A percentile compares a stretch with the other conserved stretches of the same genome.
phyloP scores from a whole-genome alignment of 805 yeast genomes.

The Torulaspora indica region DNA sequence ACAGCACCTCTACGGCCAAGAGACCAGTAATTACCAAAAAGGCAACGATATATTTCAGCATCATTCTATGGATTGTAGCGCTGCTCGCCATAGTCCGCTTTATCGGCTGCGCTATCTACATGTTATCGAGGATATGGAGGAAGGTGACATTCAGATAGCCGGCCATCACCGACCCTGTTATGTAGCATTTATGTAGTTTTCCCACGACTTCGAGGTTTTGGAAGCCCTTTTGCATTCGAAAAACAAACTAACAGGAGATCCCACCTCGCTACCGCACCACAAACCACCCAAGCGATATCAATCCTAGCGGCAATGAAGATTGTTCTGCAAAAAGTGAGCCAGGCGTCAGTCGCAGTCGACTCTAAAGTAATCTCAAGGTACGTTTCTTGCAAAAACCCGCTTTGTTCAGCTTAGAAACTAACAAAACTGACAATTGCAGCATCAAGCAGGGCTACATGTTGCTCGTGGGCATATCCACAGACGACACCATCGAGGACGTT shows the following conservation, averaged over 20 bases:
- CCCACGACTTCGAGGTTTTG: background rate
- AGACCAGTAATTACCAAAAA: conserved; percentile 37
- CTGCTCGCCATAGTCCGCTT: conserved; percentile 81
- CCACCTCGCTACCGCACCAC: background rate
- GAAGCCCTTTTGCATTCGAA: background rate
- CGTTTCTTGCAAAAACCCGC: conserved; percentile 8
- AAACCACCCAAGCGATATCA: background rate
- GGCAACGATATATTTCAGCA: conserved; percentile 67
- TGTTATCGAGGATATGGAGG: conserved; percentile 38
- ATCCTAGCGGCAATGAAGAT: conserved; percentile 57
- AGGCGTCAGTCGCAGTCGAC: conserved; percentile 86
- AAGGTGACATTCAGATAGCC: conserved; percentile 16
- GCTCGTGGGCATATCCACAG: conserved; percentile 76
- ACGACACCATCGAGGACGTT: conserved; percentile 73
- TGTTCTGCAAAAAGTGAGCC: conserved; percentile 83
- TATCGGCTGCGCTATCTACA: conserved; percentile 62
- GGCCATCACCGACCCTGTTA: background rate
- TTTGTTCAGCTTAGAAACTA: background rate
- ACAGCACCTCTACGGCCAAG: conserved; percentile 10
- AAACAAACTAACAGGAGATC: background rate
- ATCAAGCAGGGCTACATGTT: conserved; percentile 73
- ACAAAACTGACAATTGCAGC: conserved; percentile 19
- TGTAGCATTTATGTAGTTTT: background rate
- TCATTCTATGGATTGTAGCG: conserved; percentile 90
- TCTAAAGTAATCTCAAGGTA: conserved; percentile 60